Evolutionary conservation across 495 filamentous ascomycete species (phyloP), one percentile per base, ranked within the genome.

Genomic region (Penicillium canescens): DNA sequence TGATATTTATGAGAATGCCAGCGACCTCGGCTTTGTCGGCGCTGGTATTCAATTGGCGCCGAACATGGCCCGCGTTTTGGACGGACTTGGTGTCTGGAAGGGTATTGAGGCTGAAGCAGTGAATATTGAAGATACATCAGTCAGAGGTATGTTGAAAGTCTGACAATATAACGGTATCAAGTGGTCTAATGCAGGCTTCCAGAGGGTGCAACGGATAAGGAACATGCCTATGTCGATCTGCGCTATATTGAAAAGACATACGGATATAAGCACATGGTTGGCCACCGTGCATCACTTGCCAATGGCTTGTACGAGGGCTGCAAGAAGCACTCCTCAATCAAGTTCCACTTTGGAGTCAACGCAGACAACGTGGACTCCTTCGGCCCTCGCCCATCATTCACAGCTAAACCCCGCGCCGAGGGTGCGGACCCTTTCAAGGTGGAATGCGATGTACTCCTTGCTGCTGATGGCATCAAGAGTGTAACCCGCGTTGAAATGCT

Each of bases 41-140:
- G 89, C 88, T 6, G 89, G 89, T 24, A 90, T 93, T 59, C 88
- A 93, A 66, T 77, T 93, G 38, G 87, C 89, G 4, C 88, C 88
- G 1, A 92, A 94, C 54, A 88, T 92, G 76, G 83, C 83, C 21
- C 84, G 87, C 0, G 85, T 94, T 18, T 71, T 92, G 23, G 85
- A 90, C 63, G 67, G 79, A 10, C 74, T 88, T 26, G 88, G 86
- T 41, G 82, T 84, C 42, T 89, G 86, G 85, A 75, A 80, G 26
- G 75, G 79, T 23, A 91, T 92, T 62, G 80, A 79, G 50, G 73
- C 70, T 10, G 87, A 90, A 55, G 81, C 85, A 13, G 79, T 82
- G 3, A 72, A 80, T 52, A 72, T 82, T 38, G 59, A 66, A 20
- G 76, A 79, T 28, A 83, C 81, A 5, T 79, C 74, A 57, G 79